phyloP scores from a whole-genome alignment of 2,329 filamentous ascomycete genomes.

The Massarina eburnea region DNA sequence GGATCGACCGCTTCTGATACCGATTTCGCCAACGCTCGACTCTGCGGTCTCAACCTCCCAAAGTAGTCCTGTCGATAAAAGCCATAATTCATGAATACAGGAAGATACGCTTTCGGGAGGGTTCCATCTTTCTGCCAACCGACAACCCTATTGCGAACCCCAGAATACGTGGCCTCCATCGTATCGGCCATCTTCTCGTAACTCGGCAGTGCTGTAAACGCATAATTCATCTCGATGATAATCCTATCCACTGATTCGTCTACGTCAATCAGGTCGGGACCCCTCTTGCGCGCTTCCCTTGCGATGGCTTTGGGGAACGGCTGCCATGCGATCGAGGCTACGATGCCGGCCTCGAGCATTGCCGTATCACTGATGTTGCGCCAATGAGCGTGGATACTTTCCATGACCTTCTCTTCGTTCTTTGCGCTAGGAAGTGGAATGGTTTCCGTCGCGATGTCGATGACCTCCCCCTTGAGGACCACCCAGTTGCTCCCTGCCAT shows the following conservation, averaged over 20 bases:
- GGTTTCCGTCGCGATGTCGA: conserved; percentile 40
- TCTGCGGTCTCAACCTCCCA: conserved; percentile 41
- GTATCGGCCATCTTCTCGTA: conserved; percentile 45
- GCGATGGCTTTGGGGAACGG: conserved; percentile 35
- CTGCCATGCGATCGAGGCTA: conserved; percentile 40
- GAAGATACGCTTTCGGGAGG: conserved; percentile 47
- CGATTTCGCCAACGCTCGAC: conserved; percentile 36
- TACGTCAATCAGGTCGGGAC: conserved; percentile 44
- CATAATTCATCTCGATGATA: conserved; percentile 50
- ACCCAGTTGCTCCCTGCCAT: conserved; percentile 50
- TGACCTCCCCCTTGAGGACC: conserved; percentile 33
- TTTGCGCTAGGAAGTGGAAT: conserved; percentile 29
- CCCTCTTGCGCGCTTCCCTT: conserved; percentile 17
- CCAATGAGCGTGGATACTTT: conserved; percentile 33
- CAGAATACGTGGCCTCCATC: conserved; percentile 43
- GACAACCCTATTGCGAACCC: conserved; percentile 40
- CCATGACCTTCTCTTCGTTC: conserved; percentile 29
- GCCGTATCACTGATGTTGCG: conserved; percentile 25
- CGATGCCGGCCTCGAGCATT: conserved; percentile 31
- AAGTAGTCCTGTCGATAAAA: conserved; percentile 51
- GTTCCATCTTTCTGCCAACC: conserved; percentile 41
- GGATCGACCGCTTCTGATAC: conserved; percentile 46
- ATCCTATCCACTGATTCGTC: conserved; percentile 46
- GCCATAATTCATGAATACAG: conserved; percentile 53
- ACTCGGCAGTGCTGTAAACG: conserved; percentile 36